Base-by-base conservation (phyloP, 192 early-diverging fungal species). In the Umbelopsis ramanniana region DNA sequence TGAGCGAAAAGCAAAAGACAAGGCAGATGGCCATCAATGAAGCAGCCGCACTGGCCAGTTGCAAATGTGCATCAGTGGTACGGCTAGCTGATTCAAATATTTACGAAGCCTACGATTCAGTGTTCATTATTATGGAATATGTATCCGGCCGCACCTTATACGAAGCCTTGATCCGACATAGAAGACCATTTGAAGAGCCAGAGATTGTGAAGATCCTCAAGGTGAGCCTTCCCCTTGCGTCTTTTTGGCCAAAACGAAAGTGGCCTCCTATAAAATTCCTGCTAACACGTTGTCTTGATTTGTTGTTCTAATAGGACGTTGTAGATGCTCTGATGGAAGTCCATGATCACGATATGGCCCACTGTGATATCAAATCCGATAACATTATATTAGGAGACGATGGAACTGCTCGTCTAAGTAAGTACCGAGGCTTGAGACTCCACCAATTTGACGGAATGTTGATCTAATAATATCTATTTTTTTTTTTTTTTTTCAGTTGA, bases 301-400 rank as follows among this genome's bases (percentile, higher is more conserved):
- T 43, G 29, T 29, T 29, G 29, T 29, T 29, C 29, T 43, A 4
- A 63, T 37, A 63, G 57, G 57, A 63, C 35, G 33, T 63, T 1
- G 57, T 63, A 17, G 57, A 63, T 6, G 57, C 57, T 3, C 57
- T 63, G 0, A 33, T 37, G 33, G 33, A 37, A 12, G 33, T 63
- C 10, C 57, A 63, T 63, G 33, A 37, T 19, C 57, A 63, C 11
- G 26, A 63, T 37, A 63, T 63, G 57, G 57, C 57, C n/a, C 57
- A 63, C 35, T 63, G 57, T 37, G 57, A 63, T 63, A 63, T 63
- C 33, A 63, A 63, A 63, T 63, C 57, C 33, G 57, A 63, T 33
- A 63, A 63, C n/a, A 8, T 63, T 17, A 63, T 63, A 37, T 19
- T 63, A 63, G 33, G 35, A 11, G 57, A 63, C 17, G 57, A 63